Evolutionary conservation across 805 yeast genomes (phyloP), one percentile per base, ranked within the genome.

Genomic region (Yamadazyma scolyti): DNA sequence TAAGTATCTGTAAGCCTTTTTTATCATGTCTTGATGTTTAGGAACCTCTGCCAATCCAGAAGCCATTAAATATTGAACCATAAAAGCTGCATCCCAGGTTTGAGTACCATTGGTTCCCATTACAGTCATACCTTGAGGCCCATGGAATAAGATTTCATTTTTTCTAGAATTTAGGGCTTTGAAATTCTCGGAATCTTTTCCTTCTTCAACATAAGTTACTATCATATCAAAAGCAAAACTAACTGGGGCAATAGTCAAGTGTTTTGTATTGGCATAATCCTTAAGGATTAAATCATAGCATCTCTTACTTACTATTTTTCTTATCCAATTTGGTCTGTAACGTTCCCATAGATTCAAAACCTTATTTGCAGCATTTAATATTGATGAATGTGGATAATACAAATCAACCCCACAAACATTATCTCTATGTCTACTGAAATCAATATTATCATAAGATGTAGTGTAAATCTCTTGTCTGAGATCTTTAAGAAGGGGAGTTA

Each of bases 31-130:
- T 27, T 74, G 75, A 52, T 75, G 86, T 52, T 80, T 77, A 1
- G 83, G 79, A 20, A 66, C 45, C 17, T 78, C 82, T 3, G 85
- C 89, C 20, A 89, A 57, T 0, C 95, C 96, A 0, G 95, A 84
- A 47, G 73, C 64, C 37, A 86, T 79, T 40, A 77, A 72, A 48
- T 86, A 85, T 52, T 93, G 98, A 16, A 93, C 67, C 34, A 85
- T 82, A 61, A 93, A 90, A 0, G 97, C 89, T 16, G 81, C 79
- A 56, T 93, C 99, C 98, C 99, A 93, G 1, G 82, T 89, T 58
- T 93, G 99, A 0, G 85, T 86, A 15, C 99, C 99, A 56, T 93
- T 93, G 1, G 99, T 93, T 2, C 99, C 99, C 85, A 83, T 86
- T 34, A 86, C 82, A 2, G 90, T 75, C 78, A 93, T 71, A 4